phyloP scores from a whole-genome alignment of 129 eudicot species.

The Chrysanthemum makinoi region DNA sequence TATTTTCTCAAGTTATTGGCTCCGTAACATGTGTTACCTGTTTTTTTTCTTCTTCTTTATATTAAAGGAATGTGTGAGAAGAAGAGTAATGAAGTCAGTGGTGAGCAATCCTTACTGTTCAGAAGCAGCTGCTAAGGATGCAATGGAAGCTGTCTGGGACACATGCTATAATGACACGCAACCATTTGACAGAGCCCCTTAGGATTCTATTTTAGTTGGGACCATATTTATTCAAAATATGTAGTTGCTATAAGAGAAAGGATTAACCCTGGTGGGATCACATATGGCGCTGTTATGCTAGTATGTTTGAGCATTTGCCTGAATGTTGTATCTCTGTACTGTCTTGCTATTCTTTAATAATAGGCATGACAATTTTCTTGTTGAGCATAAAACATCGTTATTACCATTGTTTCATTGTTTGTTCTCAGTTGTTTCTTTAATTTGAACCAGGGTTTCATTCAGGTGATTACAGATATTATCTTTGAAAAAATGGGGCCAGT shows the following conservation, averaged over 20 bases:
- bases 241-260: slow-evolving; percentile 15
- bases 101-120: slow-evolving; percentile 71
- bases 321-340: neutral
- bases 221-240: neutral
- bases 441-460: slow-evolving; percentile 3
- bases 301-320: slow-evolving; percentile 14
- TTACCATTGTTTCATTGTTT: slow-evolving; percentile 18
- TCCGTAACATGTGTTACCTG: neutral
- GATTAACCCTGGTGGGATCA: neutral
- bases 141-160: slow-evolving; percentile 91
- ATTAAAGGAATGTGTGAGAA: slow-evolving; percentile 71
- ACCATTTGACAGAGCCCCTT: slow-evolving; percentile 54
- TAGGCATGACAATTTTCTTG: neutral
- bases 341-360: slow-evolving; percentile 1
- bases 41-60: neutral
- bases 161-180: slow-evolving; percentile 82
- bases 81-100: slow-evolving; percentile 89
- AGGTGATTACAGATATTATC: slow-evolving; percentile 1
- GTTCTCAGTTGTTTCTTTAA: neutral
- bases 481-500: slow-evolving; percentile 1
- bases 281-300: neutral
- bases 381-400: neutral
- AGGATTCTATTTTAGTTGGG: neutral
- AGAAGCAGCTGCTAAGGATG: slow-evolving; percentile 72
- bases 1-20: no score